Percentiles rank a stretch among this genome's conserved stretches.
phyloP scores from a whole-genome alignment of 1,139 yeast genomes.

The Blastobotrys arbuscula region DNA sequence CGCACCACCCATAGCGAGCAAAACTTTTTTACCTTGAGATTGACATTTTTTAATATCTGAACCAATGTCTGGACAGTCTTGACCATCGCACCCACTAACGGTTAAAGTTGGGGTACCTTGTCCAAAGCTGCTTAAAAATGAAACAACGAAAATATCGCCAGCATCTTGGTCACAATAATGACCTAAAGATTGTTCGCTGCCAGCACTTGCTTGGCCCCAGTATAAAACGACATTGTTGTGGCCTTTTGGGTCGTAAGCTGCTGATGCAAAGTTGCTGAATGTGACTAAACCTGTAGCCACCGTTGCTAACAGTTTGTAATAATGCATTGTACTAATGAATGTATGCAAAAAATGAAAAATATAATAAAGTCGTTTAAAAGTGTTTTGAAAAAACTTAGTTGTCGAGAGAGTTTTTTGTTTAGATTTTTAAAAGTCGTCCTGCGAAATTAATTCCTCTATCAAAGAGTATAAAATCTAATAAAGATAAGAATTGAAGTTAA shows the following conservation, averaged over 20 bases:
- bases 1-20: constrained; percentile 83
- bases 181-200: constrained; percentile 53
- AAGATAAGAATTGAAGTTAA: neutral
- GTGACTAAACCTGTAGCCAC: constrained; percentile 15
- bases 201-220: constrained; percentile 88
- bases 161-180: constrained; percentile 63
- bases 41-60: constrained; percentile 72
- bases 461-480: constrained; percentile 2
- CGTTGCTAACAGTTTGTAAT: constrained; percentile 4
- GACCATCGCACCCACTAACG: constrained; percentile 54
- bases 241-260: constrained; percentile 18
- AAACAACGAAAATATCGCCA: constrained; percentile 67
- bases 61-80: constrained; percentile 42
- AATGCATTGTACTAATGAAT: constrained; percentile 8
- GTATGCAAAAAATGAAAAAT: neutral
- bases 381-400: neutral
- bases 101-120: constrained; percentile 43
- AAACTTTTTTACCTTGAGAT: constrained; percentile 58
- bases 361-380: neutral
- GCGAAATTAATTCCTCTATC: constrained; percentile 7
- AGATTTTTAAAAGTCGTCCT: neutral
- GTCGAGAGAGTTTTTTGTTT: neutral
- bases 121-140: constrained; percentile 58
- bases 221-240: constrained; percentile 56
- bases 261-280: constrained; percentile 10